A percentile compares a stretch with the other conserved stretches of the same genome.
Evolutionary conservation across 768 basidiomycete species (phyloP).

Genomic region (Piloderma croceum): DNA sequence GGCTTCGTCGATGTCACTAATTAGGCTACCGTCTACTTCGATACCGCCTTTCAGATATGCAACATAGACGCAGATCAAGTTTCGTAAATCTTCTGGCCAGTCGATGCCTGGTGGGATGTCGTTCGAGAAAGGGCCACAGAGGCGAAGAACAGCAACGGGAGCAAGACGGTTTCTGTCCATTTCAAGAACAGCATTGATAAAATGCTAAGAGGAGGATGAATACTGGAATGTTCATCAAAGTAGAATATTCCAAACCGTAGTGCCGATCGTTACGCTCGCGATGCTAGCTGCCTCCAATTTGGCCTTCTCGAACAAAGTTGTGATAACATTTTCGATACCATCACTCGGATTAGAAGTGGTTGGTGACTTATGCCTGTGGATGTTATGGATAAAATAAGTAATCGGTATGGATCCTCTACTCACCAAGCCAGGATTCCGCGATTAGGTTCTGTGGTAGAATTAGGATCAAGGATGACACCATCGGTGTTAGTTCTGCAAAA

Average conservation of each 20-base stretch:
- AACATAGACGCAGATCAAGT: conserved; percentile 28
- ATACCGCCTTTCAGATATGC: conserved; percentile 34
- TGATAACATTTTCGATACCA: conserved; percentile 52
- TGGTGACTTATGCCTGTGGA: conserved; percentile 38
- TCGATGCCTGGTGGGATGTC: conserved; percentile 54
- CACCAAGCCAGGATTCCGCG: conserved; percentile 32
- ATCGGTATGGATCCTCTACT: too few relatives aligned
- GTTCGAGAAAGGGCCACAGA: conserved; percentile 55
- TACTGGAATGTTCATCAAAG: conserved; percentile 9
- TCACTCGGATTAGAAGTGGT: conserved; percentile 55
- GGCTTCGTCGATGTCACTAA: conserved; percentile 34
- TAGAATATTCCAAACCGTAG: conserved; percentile 36
- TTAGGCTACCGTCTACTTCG: conserved; percentile 46
- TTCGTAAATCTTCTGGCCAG: conserved; percentile 35
- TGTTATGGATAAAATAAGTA: too few relatives aligned
- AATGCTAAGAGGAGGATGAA: conserved; percentile 29
- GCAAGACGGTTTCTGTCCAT: conserved; percentile 45
- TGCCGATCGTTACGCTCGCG: conserved; percentile 53
- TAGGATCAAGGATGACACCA: conserved; percentile 27
- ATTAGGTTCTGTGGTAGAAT: conserved; percentile 22
- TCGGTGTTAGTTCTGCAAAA: conserved; percentile 14
- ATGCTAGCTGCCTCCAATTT: conserved; percentile 33
- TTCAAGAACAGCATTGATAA: conserved; percentile 59
- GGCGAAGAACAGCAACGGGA: conserved; percentile 58
- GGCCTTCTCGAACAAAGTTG: conserved; percentile 36